These are phyloP conservation scores for Mycogone perniciosa DNA, from an alignment of 2,329 filamentous ascomycete species.

Conservation along the genomic window DNA sequence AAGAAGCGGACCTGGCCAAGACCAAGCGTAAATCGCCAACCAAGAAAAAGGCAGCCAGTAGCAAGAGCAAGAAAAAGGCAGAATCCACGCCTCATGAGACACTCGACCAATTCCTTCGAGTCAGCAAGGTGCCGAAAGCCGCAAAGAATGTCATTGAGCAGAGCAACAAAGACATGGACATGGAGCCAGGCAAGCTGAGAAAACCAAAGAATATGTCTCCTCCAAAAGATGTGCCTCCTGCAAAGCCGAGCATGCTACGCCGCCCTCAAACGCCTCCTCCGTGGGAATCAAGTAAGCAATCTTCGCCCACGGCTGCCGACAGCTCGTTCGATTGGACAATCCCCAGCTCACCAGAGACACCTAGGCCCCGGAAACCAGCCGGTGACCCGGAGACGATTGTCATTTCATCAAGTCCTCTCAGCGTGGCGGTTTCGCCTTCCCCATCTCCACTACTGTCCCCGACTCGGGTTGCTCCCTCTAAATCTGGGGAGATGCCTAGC, in stretches of 20 bases:
- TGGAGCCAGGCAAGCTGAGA: background rate
- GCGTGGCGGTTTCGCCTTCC: constrained; percentile 24
- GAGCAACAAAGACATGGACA: background rate
- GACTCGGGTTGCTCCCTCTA: constrained; percentile 9
- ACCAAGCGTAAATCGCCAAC: constrained; percentile 18
- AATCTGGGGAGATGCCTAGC: constrained; percentile 17
- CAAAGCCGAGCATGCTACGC: constrained; percentile 1
- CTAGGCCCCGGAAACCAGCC: constrained; percentile 28
- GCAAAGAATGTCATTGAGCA: background rate
- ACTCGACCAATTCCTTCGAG: constrained; percentile 36
- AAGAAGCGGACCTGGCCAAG: constrained; percentile 19
- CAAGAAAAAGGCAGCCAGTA: constrained; percentile 18
- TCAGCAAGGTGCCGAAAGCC: constrained; percentile 29
- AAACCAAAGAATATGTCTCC: background rate
- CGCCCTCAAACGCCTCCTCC: constrained; percentile 18
- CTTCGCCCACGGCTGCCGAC: constrained; percentile 20
- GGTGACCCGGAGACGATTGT: constrained; percentile 33
- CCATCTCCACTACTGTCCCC: constrained; percentile 17
- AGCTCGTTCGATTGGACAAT: constrained; percentile 29
- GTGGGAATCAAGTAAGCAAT: constrained; percentile 32
- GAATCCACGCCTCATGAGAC: constrained; percentile 22
- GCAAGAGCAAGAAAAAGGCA: constrained; percentile 15
- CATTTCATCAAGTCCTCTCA: constrained; percentile 39
- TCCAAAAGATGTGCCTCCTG: background rate
- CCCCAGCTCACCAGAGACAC: constrained; percentile 37